These are phyloP conservation scores for Arctium minus DNA, from an alignment of 129 eudicot genomes.

Conservation along the genomic window DNA sequence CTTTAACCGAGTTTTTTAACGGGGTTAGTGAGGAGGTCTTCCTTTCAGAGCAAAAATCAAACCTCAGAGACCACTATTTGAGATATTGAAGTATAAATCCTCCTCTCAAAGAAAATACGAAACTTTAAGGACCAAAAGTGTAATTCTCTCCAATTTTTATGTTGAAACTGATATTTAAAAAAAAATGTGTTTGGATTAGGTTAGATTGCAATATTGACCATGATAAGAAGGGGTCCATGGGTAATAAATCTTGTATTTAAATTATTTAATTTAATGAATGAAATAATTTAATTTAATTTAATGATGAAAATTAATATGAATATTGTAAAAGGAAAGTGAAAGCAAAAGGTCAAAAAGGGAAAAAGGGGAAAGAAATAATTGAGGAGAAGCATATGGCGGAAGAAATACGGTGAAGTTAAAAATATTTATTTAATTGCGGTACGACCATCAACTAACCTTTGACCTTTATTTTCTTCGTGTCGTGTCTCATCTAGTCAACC, in stretches of 20 bases:
- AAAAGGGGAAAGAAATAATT: constrained; percentile 26
- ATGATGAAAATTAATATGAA: neutral
- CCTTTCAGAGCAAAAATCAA: no score
- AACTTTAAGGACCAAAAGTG: no score
- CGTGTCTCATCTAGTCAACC: constrained; percentile 16
- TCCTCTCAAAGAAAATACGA: no score
- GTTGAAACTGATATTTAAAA: no score
- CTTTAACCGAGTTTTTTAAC: no score
- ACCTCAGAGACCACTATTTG: no score
- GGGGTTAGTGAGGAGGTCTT: no score
- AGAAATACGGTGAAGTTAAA: constrained; percentile 17
- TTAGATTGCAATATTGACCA: no score
- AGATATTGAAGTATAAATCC: no score
- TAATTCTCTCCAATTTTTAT: no score
- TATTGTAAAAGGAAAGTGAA: constrained; percentile 5
- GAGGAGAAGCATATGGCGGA: constrained; percentile 21
- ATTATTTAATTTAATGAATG: neutral
- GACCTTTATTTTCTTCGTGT: constrained; percentile 28
- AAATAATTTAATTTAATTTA: neutral
- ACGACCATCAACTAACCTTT: neutral
- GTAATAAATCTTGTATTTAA: neutral
- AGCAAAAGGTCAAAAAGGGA: constrained; percentile 26
- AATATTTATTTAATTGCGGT: neutral
- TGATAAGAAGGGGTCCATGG: neutral
- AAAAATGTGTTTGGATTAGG: no score